Evolutionary conservation across 2,329 filamentous ascomycete species (phyloP).

Genomic region (Aspergillus floridensis): DNA sequence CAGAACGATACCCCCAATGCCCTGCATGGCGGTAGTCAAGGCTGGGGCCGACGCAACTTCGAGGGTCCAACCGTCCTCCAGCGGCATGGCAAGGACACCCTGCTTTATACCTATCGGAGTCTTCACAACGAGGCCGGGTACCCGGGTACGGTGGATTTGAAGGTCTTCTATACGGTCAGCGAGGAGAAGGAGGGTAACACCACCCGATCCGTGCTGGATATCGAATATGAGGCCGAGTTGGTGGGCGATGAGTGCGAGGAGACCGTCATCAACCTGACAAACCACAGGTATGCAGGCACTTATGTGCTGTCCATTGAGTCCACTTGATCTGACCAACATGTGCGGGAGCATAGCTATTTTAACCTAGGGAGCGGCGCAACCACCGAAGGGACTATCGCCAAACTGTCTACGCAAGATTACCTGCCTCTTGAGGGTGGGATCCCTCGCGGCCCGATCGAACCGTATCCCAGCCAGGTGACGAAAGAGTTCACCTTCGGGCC

Average conservation of each 20-base stretch:
- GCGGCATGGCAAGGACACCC: conserved; percentile 60
- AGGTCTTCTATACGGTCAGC: conserved; percentile 73
- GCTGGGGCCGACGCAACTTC: conserved; percentile 55
- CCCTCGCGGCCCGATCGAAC: conserved; percentile 67
- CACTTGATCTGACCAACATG: neutral
- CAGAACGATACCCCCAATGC: conserved; percentile 77
- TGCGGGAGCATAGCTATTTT: conserved; percentile 55
- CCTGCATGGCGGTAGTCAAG: conserved; percentile 67
- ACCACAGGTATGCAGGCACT: conserved; percentile 69
- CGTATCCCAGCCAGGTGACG: conserved; percentile 60
- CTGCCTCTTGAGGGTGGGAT: conserved; percentile 76
- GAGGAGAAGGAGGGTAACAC: conserved; percentile 60
- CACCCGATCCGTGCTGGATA: conserved; percentile 69
- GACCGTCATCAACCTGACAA: conserved; percentile 89
- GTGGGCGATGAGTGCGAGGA: conserved; percentile 75
- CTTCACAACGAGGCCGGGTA: conserved; percentile 84
- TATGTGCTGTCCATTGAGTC: neutral
- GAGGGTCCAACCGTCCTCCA: conserved; percentile 56
- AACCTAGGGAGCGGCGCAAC: conserved; percentile 60
- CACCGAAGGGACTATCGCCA: conserved; percentile 61
- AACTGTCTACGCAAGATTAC: conserved; percentile 60
- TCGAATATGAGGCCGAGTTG: conserved; percentile 87
- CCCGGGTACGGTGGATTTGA: conserved; percentile 77
- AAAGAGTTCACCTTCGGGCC: conserved; percentile 70
- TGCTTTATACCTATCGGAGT: conserved; percentile 65